A percentile compares a stretch with the other conserved stretches of the same genome.
Conservation (phyloP, 331 rosid genomes). For the Rosa hybrid region DNA sequence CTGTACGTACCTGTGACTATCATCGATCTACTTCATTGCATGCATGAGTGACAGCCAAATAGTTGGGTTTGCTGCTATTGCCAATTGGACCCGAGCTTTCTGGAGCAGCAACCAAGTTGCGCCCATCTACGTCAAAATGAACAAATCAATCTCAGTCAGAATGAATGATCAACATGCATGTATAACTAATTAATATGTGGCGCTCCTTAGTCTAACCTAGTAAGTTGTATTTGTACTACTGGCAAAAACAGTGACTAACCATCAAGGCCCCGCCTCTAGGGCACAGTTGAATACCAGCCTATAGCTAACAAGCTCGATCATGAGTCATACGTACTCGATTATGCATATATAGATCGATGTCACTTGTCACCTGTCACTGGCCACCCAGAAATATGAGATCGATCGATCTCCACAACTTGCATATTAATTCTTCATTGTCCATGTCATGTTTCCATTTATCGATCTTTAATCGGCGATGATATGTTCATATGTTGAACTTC, state of each 20-base stretch:
- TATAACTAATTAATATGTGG: neutral
- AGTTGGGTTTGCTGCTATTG: constrained; percentile 6
- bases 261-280: neutral
- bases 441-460: neutral
- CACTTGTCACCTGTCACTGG: neutral
- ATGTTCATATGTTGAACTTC: neutral
- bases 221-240: neutral
- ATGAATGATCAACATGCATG: neutral
- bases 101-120: constrained; percentile 24
- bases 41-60: neutral
- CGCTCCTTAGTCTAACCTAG: neutral
- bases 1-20: neutral
- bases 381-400: neutral
- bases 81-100: constrained; percentile 9
- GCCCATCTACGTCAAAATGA: neutral
- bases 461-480: neutral
- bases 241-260: constrained; percentile 1
- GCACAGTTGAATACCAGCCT: neutral
- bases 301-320: neutral
- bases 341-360: neutral
- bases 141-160: neutral
- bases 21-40: neutral
- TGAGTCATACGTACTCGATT: neutral
- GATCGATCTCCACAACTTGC: neutral
- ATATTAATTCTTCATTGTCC: neutral